A percentile compares a stretch with the other conserved stretches of the same genome.
phyloP scores from a whole-genome alignment of 306 rosid genomes.

The Vigna unguiculata region DNA sequence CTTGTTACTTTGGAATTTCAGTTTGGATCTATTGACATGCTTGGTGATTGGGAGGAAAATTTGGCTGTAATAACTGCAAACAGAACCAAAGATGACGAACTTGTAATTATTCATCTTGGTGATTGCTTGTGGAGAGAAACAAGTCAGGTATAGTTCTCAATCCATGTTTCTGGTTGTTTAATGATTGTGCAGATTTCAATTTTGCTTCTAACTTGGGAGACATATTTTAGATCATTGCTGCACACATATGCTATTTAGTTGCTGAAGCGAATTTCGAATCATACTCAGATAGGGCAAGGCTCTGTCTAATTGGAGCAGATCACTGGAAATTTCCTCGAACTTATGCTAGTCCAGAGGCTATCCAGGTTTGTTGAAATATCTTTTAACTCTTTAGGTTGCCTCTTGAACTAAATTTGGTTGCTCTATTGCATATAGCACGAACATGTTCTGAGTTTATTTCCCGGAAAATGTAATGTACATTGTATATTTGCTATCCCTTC shows the following conservation, averaged over 20 bases:
- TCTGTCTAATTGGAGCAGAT: slow-evolving; percentile 94
- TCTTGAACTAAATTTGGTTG: slow-evolving; percentile 21
- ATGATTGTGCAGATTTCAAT: neutral
- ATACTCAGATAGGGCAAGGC: slow-evolving; percentile 84
- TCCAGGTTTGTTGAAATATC: slow-evolving; percentile 71
- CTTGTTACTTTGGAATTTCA: slow-evolving; percentile 46
- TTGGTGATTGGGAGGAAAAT: slow-evolving; percentile 94
- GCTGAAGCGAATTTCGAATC: slow-evolving; percentile 96
- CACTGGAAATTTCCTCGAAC: slow-evolving; percentile 98
- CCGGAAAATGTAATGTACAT: neutral
- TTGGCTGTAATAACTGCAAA: slow-evolving; percentile 94
- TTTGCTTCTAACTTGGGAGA: slow-evolving; percentile 41
- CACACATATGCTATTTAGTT: slow-evolving; percentile 94
- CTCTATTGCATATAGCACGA: slow-evolving; percentile 20
- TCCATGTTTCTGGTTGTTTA: slow-evolving; percentile 17
- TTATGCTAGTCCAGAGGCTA: slow-evolving; percentile 90
- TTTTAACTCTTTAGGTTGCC: slow-evolving; percentile 22
- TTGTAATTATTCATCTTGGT: slow-evolving; percentile 91
- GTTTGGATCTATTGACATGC: slow-evolving; percentile 74
- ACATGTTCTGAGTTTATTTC: slow-evolving; percentile 12
- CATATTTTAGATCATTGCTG: slow-evolving; percentile 79
- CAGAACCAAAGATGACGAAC: slow-evolving; percentile 95
- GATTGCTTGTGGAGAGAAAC: slow-evolving; percentile 94
- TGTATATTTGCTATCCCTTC: neutral
- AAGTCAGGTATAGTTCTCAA: slow-evolving; percentile 66